A percentile compares a stretch with the other conserved stretches of the same genome.
phyloP scores from a whole-genome alignment of 2,329 filamentous ascomycete genomes.

The Raffaelea deltoideospora region DNA sequence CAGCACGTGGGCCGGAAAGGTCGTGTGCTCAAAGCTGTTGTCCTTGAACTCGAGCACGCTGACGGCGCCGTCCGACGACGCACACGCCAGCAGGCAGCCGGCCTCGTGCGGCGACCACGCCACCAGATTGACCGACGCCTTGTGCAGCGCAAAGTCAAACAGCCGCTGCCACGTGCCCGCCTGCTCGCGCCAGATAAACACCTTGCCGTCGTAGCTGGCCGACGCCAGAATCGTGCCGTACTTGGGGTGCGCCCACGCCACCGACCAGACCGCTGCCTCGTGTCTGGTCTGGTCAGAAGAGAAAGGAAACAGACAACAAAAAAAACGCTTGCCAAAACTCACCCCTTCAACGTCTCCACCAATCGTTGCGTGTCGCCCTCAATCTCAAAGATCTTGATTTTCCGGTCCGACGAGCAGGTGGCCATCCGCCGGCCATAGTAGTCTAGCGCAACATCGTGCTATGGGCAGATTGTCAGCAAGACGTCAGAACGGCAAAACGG shows the following conservation, averaged over 20 bases:
- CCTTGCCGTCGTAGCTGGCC: conserved; percentile 91
- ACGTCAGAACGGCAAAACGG: neutral
- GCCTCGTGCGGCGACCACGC: conserved; percentile 96
- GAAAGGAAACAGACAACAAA: neutral
- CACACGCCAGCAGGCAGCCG: conserved; percentile 86
- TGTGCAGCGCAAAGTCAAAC: conserved; percentile 87
- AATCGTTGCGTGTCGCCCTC: conserved; percentile 84
- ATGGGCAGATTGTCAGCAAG: conserved; percentile 3
- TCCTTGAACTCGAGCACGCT: conserved; percentile 95
- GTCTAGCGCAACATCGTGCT: conserved; percentile 97
- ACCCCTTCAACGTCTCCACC: conserved; percentile 90
- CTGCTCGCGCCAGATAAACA: conserved; percentile 96
- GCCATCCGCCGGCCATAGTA: conserved; percentile 95
- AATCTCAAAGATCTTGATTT: conserved; percentile 98
- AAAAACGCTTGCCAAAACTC: conserved; percentile 16
- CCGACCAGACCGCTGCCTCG: conserved; percentile 94
- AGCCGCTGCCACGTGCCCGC: conserved; percentile 64
- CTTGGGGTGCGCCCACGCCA: conserved; percentile 96
- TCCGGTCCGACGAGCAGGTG: conserved; percentile 95
- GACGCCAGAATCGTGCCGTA: conserved; percentile 96
- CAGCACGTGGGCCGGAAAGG: conserved; percentile 82
- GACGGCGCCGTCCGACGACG: conserved; percentile 85
- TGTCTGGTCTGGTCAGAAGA: conserved; percentile 43
- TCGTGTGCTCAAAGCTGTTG: conserved; percentile 65
- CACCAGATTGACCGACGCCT: conserved; percentile 91